A percentile compares a stretch with the other conserved stretches of the same genome.
phyloP scores from a whole-genome alignment of 2,329 filamentous ascomycete species.

The Colletotrichum tanaceti region DNA sequence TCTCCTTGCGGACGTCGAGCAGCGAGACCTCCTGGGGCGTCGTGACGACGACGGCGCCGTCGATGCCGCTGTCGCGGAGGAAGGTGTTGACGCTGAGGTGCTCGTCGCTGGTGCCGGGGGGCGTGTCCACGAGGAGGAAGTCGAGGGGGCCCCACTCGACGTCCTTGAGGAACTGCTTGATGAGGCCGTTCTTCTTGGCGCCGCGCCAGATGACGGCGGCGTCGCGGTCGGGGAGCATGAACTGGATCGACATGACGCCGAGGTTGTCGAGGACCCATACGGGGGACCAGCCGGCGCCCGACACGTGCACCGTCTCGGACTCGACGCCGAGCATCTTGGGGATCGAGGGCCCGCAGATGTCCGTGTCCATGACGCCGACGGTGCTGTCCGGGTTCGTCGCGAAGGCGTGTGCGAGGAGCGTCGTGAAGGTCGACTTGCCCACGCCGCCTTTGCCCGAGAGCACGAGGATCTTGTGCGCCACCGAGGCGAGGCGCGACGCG shows the following conservation, averaged over 20 bases:
- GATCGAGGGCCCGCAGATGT: slow-evolving; percentile 95
- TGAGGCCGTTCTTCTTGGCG: slow-evolving; percentile 97
- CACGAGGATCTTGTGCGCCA: slow-evolving; percentile 93
- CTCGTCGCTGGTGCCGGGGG: slow-evolving; percentile 94
- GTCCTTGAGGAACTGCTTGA: slow-evolving; percentile 98
- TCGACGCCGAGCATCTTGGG: slow-evolving; percentile 99
- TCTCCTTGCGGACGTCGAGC: slow-evolving; percentile 94
- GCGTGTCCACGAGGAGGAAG: slow-evolving; percentile 93
- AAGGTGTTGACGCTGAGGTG: slow-evolving; percentile 94
- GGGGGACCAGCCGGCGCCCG: slow-evolving; percentile 88
- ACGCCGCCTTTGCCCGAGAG: slow-evolving; percentile 96
- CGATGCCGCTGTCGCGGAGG: slow-evolving; percentile 89
- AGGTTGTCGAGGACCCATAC: slow-evolving; percentile 97
- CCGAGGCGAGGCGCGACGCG: slow-evolving; percentile 80
- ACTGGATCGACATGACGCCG: slow-evolving; percentile 96
- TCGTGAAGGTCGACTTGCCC: slow-evolving; percentile 94
- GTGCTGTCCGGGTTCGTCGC: slow-evolving; percentile 81
- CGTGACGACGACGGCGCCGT: slow-evolving; percentile 91
- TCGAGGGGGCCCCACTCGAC: slow-evolving; percentile 98
- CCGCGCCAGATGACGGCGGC: slow-evolving; percentile 98
- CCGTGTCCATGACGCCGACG: slow-evolving; percentile 97
- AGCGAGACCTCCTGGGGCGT: slow-evolving; percentile 95
- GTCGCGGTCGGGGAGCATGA: slow-evolving; percentile 94
- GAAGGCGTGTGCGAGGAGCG: slow-evolving; percentile 88
- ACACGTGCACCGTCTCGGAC: slow-evolving; percentile 91